These are phyloP conservation scores for Sclerotinia borealis DNA, from an alignment of 2,329 filamentous ascomycete genomes.

Conservation along the genomic window DNA sequence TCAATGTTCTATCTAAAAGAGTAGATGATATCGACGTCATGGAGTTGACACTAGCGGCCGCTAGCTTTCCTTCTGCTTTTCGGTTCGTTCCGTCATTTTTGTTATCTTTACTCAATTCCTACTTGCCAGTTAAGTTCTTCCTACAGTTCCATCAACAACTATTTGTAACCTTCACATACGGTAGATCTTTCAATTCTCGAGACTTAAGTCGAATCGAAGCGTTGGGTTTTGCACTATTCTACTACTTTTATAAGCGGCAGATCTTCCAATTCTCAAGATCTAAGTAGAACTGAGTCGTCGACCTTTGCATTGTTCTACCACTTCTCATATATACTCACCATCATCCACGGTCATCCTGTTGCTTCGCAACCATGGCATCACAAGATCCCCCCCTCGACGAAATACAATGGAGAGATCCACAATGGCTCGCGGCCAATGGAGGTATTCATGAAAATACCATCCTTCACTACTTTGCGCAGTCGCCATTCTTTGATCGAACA, in stretches of 20 bases:
- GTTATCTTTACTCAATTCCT: background rate
- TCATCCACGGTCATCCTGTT: background rate
- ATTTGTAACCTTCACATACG: background rate
- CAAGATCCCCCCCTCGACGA: conserved; percentile 55
- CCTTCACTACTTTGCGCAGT: conserved; percentile 62
- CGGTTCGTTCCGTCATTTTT: background rate
- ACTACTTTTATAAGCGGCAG: background rate
- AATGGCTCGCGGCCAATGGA: conserved; percentile 44
- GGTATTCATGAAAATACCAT: conserved; percentile 57
- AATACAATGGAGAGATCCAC: conserved; percentile 58
- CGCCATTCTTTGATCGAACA: conserved; percentile 61
- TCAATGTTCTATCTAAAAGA: too few species aligned
- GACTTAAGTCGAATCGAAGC: too few species aligned
- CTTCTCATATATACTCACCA: background rate
- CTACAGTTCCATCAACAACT: background rate
- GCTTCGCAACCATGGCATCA: conserved; percentile 36
- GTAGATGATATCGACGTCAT: background rate
- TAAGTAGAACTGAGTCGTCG: too few species aligned
- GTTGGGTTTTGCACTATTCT: background rate
- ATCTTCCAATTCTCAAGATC: background rate
- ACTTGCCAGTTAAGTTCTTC: background rate
- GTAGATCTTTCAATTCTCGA: background rate
- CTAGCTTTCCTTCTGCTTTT: background rate
- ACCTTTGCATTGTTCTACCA: background rate
- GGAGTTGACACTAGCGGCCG: background rate